These are phyloP conservation scores for Mucuna pruriens DNA, from an alignment of 306 rosid genomes.

Conservation along the genomic window DNA sequence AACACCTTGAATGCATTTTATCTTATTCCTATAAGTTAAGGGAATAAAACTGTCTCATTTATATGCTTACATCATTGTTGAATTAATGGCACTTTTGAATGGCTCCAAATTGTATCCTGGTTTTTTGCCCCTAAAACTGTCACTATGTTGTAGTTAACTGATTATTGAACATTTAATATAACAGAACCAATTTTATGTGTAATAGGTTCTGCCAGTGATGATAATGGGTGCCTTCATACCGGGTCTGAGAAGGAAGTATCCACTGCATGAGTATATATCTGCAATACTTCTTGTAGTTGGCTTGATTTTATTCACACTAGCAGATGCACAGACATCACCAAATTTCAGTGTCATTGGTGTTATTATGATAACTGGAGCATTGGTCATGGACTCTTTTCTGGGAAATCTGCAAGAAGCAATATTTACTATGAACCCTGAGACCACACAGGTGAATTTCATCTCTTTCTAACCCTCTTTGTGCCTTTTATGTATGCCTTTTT, in stretches of 20 bases:
- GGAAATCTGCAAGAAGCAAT: slow-evolving; percentile 99
- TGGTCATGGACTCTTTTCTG: slow-evolving; percentile 90
- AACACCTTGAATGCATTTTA: not conserved
- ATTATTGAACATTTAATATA: not conserved
- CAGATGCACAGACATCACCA: slow-evolving; percentile 95
- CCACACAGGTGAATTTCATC: slow-evolving; percentile 76
- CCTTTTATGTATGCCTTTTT: not conserved
- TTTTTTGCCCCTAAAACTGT: slow-evolving; percentile 2
- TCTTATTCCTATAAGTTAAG: not conserved
- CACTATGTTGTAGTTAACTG: slow-evolving; percentile 24
- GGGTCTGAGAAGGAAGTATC: slow-evolving; percentile 89
- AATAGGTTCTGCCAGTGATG: slow-evolving; percentile 97
- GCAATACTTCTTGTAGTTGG: slow-evolving; percentile 92
- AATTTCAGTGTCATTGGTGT: slow-evolving; percentile 91
- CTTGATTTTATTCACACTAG: slow-evolving; percentile 94
- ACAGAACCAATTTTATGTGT: slow-evolving; percentile 34
- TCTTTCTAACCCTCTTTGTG: not conserved
- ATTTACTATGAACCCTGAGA: slow-evolving; percentile 92
- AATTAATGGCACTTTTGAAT: not conserved
- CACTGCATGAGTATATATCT: slow-evolving; percentile 81
- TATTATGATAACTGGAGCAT: slow-evolving; percentile 89
- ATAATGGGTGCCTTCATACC: slow-evolving; percentile 98
- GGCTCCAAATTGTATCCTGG: slow-evolving; percentile 1
- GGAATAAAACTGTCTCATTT: not conserved
- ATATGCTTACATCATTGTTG: slow-evolving; percentile 14